Base-by-base conservation (phyloP, 176 grass and related monocot genomes). In the Chloris gayana region DNA sequence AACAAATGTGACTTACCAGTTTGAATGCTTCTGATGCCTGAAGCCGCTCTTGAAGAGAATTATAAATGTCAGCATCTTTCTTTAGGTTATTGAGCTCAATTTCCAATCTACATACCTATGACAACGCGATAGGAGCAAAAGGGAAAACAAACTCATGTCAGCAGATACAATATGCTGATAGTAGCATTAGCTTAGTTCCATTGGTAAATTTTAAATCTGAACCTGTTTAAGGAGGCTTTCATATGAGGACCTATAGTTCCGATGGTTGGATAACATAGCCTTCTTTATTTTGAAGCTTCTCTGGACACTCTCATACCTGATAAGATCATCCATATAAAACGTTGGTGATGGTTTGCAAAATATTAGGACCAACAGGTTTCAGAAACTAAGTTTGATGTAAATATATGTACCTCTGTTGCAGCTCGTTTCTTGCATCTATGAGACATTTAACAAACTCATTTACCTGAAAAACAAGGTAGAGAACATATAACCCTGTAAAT, bases 261-360 rank as follows among this genome's bases (percentile, higher is more conserved):
- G 77, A 51, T 83, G 82, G 34, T 83, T 98, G 18, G 77, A 87
- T 60, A 98, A 27, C 75, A 98, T 86, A 18, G 96, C 96, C 86
- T 89, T 98, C 80, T 91, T 98, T 91, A 98, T 93, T 91, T 85
- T 95, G 53, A 91, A 89, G 72, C 92, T 98, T 80, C 96, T 89
- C 65, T 91, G 79, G 42, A 91, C 85, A 4, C 70, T 70, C 47
- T 85, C 90, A 8, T 85, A 93, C 90, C 96, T 98, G 64, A 69
- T 27, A 80, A 27, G 47, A 69, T 21, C 46, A 56, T 8, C 25
- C 4, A 9, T 37, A 67, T 29, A 80, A 85, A 21, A 76, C 37
- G 41, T 61, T 60, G 17, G 13, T 60, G 39, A 35, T 24, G 22
- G 49, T 83, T 66, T 46, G 35, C 22, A 46, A 38, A 83, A 59